Conservation (phyloP, 2,329 filamentous ascomycete species). For the Aschersonia sp. region DNA sequence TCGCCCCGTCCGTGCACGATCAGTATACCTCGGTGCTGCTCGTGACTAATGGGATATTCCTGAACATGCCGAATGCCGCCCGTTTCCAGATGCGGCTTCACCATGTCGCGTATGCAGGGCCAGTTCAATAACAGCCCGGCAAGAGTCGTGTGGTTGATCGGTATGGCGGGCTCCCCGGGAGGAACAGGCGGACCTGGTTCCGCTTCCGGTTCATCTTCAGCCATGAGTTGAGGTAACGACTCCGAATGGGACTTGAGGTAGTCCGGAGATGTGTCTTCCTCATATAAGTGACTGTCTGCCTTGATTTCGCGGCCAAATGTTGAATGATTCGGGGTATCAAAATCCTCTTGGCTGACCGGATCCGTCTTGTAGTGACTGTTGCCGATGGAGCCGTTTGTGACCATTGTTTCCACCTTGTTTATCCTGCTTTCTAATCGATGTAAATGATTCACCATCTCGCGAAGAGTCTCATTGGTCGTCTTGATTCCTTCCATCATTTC, state of each 20-base stretch:
- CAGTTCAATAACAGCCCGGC: conserved; percentile 68
- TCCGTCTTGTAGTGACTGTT: conserved; percentile 10
- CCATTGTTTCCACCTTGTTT: conserved; percentile 17
- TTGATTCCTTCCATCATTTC: conserved; percentile 44
- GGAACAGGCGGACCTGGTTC: conserved; percentile 36
- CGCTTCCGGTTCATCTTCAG: conserved; percentile 33
- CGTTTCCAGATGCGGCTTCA: conserved; percentile 31
- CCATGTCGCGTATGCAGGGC: conserved; percentile 52
- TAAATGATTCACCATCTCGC: conserved; percentile 21
- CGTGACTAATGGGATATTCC: conserved; percentile 63
- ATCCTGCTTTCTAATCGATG: conserved; percentile 22
- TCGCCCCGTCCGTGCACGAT: conserved; percentile 69
- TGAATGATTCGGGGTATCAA: not conserved
- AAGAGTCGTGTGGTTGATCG: conserved; percentile 78
- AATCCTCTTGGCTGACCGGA: not conserved
- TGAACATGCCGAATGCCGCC: conserved; percentile 41
- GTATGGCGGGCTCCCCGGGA: conserved; percentile 54
- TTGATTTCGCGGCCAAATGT: conserved; percentile 3
- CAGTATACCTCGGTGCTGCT: conserved; percentile 59
- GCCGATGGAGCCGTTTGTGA: conserved; percentile 9
- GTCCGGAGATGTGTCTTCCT: conserved; percentile 10
- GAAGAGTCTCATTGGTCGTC: conserved; percentile 23
- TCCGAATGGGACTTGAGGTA: conserved; percentile 11
- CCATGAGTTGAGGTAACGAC: conserved; percentile 13
- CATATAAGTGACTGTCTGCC: conserved; percentile 2